Conservation (phyloP, 768 basidiomycete species). For the Rhizopogon vulgaris region DNA sequence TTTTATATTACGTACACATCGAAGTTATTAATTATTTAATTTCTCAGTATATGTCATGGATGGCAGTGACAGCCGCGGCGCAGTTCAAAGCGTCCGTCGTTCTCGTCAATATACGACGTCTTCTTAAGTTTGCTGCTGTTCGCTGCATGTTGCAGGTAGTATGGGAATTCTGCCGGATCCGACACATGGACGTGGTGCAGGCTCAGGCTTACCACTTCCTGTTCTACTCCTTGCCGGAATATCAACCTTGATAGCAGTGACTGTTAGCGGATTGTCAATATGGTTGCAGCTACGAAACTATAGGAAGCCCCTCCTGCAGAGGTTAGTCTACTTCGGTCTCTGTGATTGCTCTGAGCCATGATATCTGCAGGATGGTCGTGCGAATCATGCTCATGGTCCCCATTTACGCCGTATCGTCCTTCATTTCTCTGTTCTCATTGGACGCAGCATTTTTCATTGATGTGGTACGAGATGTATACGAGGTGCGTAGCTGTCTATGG, state of each 20-base stretch:
- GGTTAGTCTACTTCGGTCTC: slow-evolving; percentile 34
- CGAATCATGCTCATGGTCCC: slow-evolving; percentile 98
- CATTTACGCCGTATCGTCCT: slow-evolving; percentile 82
- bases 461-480: slow-evolving; percentile 90
- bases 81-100: not conserved
- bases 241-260: slow-evolving; percentile 62
- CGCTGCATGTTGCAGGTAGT: not conserved
- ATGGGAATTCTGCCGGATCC: slow-evolving; percentile 13
- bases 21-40: too few species aligned
- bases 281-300: slow-evolving; percentile 83
- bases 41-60: too few species aligned
- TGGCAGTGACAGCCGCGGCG: too few species aligned
- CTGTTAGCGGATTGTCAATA: slow-evolving; percentile 70
- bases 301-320: slow-evolving; percentile 71
- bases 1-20: too few species aligned
- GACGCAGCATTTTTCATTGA: slow-evolving; percentile 97
- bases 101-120: not conserved
- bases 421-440: slow-evolving; percentile 90
- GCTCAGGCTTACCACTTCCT: slow-evolving; percentile 50
- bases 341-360: not conserved
- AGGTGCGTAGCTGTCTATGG: slow-evolving; percentile 46
- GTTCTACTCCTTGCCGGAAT: slow-evolving; percentile 60
- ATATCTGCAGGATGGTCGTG: slow-evolving; percentile 66
- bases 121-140: too few species aligned
- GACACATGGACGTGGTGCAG: slow-evolving; percentile 38